These are phyloP conservation scores for Aspergillus ochraceoroseus DNA, from an alignment of 2,329 filamentous ascomycete species.

Conservation along the genomic window DNA sequence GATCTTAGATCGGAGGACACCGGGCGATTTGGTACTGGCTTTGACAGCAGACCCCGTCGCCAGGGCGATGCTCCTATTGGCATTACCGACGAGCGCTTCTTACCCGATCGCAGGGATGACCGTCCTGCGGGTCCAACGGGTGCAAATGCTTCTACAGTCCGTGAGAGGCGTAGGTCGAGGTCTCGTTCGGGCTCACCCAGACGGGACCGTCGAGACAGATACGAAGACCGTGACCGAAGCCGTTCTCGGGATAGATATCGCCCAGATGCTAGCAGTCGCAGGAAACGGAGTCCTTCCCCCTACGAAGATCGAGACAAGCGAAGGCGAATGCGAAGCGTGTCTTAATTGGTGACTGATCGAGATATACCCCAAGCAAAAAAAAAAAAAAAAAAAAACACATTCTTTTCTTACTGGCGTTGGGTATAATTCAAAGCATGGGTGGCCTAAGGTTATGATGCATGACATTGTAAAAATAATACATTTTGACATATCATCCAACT, in stretches of 20 bases:
- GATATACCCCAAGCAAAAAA: constrained; percentile 6
- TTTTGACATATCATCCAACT: background rate
- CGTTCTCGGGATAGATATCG: constrained; percentile 48
- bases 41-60: constrained; percentile 25
- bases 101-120: constrained; percentile 42
- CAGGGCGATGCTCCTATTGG: constrained; percentile 35
- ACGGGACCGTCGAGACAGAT: constrained; percentile 32
- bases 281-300: constrained; percentile 43
- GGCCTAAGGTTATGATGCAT: constrained; percentile 17
- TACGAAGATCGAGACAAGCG: constrained; percentile 43
- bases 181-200: constrained; percentile 52
- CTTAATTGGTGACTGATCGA: no score
- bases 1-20: constrained; percentile 90
- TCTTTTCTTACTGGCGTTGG: constrained; percentile 21
- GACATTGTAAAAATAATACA: constrained; percentile 18
- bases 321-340: constrained; percentile 33
- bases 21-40: constrained; percentile 64
- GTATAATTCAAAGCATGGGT: constrained; percentile 18
- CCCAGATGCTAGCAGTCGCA: constrained; percentile 29
- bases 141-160: constrained; percentile 45
- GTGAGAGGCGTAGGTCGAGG: constrained; percentile 34
- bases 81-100: constrained; percentile 45
- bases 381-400: constrained; percentile 7
- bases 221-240: constrained; percentile 34
- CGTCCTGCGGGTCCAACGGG: constrained; percentile 40